Conservation (phyloP, 345 rosid species). For the Odontarrhena argentea region DNA sequence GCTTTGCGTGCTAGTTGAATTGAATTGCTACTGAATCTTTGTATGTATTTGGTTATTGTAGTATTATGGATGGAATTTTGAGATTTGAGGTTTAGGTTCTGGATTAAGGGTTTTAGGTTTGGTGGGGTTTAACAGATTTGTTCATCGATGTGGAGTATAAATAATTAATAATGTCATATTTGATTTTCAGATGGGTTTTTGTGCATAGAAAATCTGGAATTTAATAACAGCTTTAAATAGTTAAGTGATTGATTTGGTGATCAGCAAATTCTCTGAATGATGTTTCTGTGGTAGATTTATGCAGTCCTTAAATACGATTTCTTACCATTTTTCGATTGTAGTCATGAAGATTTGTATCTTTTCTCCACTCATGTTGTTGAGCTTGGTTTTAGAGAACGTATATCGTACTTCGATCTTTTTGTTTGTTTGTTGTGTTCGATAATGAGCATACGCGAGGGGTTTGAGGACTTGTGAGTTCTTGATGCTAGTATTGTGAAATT, state of each 20-base stretch:
- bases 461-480: not conserved
- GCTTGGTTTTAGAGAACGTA: slow-evolving; percentile 6
- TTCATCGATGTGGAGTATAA: not conserved
- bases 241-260: slow-evolving; percentile 6
- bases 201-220: not conserved
- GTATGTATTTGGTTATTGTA: not conserved
- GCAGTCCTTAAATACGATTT: not conserved
- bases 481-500: not conserved
- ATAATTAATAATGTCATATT: not conserved
- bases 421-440: not conserved
- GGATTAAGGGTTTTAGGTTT: slow-evolving; percentile 19
- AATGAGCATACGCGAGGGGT: slow-evolving; percentile 3
- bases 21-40: not conserved
- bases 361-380: not conserved
- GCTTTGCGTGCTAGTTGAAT: slow-evolving; percentile 23
- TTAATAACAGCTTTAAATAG: not conserved
- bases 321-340: not conserved
- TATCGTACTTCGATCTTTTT: not conserved
- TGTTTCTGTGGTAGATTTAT: slow-evolving; percentile 4
- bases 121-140: slow-evolving; percentile 16
- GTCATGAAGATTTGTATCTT: not conserved
- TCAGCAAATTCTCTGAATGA: not conserved
- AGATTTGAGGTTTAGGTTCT: slow-evolving; percentile 8
- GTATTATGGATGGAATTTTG: slow-evolving; percentile 1
- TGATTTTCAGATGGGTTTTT: not conserved